phyloP scores from a whole-genome alignment of 106 monocot genomes.

The Acanthochlamys bracteata region DNA sequence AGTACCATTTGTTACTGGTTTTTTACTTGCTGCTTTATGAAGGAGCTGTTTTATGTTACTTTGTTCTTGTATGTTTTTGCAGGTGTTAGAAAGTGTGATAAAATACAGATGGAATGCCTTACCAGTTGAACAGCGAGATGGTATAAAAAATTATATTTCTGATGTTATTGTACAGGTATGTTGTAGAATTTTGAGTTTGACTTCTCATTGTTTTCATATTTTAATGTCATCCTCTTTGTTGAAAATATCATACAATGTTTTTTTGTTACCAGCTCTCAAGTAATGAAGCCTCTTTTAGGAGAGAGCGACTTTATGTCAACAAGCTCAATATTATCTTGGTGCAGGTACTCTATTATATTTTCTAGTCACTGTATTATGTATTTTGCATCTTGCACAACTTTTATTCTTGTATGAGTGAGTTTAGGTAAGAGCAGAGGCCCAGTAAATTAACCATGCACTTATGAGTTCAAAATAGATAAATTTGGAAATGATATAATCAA shows the following conservation, averaged over 20 bases:
- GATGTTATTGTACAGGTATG: constrained; percentile 93
- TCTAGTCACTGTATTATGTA: neutral
- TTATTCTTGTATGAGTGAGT: no score
- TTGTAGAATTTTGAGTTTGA: neutral
- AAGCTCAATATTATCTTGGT: constrained; percentile 95
- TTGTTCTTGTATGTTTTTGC: constrained; percentile 2
- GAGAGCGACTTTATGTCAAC: constrained; percentile 88
- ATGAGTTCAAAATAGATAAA: no score
- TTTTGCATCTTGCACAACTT: no score
- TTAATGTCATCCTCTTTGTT: neutral
- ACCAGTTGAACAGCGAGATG: constrained; percentile 92
- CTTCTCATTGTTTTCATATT: neutral
- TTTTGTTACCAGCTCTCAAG: constrained; percentile 64
- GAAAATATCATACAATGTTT: neutral
- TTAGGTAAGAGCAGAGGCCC: no score
- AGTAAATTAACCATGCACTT: no score
- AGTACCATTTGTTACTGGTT: neutral
- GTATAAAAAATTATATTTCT: constrained; percentile 98
- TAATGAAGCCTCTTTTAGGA: constrained; percentile 78
- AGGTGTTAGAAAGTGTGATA: constrained; percentile 98
- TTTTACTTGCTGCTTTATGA: neutral
- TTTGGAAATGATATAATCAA: no score
- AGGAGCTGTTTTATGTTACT: neutral
- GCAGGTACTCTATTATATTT: constrained; percentile 45
- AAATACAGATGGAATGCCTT: constrained; percentile 98